A percentile compares a stretch with the other conserved stretches of the same genome.
Conservation (phyloP, 1,284 basidiomycete species). For the Gastroboletus turbinatus region DNA sequence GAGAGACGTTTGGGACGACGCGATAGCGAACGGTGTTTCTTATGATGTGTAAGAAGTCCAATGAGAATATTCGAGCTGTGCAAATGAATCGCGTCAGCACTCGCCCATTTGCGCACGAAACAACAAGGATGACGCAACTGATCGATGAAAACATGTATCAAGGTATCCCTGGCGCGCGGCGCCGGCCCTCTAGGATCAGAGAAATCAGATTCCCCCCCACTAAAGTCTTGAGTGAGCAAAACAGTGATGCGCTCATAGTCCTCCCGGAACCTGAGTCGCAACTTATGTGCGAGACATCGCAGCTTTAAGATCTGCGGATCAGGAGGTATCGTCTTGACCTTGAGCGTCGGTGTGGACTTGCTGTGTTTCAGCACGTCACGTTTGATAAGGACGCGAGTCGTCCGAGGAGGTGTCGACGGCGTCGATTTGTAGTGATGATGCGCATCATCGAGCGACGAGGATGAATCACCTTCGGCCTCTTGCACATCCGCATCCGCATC, state of each 20-base stretch:
- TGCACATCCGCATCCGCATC: constrained; percentile 11
- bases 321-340: constrained; percentile 38
- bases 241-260: constrained; percentile 47
- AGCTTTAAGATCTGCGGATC: constrained; percentile 53
- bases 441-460: constrained; percentile 35
- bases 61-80: constrained; percentile 81
- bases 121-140: constrained; percentile 52
- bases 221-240: constrained; percentile 44
- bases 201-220: constrained; percentile 37
- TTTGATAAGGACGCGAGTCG: constrained; percentile 18
- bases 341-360: constrained; percentile 45
- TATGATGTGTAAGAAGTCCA: constrained; percentile 67
- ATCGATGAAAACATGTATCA: constrained; percentile 85
- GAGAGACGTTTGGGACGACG: constrained; percentile 49
- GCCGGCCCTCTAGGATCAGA: constrained; percentile 48
- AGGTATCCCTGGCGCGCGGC: constrained; percentile 49
- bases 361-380: constrained; percentile 39
- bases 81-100: constrained; percentile 1
- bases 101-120: constrained; percentile 11
- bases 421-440: constrained; percentile 37
- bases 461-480: constrained; percentile 29
- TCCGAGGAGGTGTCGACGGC: constrained; percentile 36
- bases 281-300: constrained; percentile 53
- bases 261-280: constrained; percentile 56
- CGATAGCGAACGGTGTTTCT: constrained; percentile 45